Evolutionary conservation across 345 rosid genomes (phyloP).

Genomic region (Citrus medica): DNA sequence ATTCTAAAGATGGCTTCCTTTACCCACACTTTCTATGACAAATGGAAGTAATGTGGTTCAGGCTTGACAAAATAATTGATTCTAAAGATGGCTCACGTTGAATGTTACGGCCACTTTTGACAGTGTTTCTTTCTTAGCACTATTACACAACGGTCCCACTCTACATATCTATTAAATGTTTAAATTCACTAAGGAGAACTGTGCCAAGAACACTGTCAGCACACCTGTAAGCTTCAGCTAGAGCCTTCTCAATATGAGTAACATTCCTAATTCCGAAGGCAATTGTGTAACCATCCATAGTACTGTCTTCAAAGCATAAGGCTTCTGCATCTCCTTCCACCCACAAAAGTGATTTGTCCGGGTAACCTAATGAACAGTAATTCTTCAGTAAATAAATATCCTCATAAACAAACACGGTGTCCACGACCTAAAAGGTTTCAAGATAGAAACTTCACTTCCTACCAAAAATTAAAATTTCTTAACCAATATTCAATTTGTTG

Average conservation of each 20-base stretch:
- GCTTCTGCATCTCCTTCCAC: constrained; percentile 94
- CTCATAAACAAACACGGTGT: constrained; percentile 1
- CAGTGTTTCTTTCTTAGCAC: neutral
- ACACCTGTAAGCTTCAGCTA: constrained; percentile 82
- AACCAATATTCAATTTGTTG: neutral
- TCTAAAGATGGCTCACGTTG: neutral
- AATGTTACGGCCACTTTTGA: neutral
- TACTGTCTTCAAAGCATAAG: constrained; percentile 61
- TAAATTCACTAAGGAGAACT: neutral
- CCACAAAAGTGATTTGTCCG: constrained; percentile 69
- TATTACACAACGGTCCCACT: neutral
- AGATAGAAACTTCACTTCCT: neutral
- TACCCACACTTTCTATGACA: too few species aligned
- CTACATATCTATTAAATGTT: neutral
- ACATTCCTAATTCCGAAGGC: constrained; percentile 99
- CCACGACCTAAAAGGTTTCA: constrained; percentile 33
- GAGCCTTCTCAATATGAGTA: constrained; percentile 90
- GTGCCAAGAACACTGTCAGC: neutral
- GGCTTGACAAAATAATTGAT: neutral
- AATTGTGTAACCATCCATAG: constrained; percentile 94
- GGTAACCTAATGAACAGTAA: too few species aligned
- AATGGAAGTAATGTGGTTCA: neutral
- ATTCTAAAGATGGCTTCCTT: neutral
- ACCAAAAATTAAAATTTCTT: neutral
- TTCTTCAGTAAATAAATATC: too few species aligned